phyloP scores from a whole-genome alignment of 805 yeast genomes.

The Wickerhamomyces chaumierensis region DNA sequence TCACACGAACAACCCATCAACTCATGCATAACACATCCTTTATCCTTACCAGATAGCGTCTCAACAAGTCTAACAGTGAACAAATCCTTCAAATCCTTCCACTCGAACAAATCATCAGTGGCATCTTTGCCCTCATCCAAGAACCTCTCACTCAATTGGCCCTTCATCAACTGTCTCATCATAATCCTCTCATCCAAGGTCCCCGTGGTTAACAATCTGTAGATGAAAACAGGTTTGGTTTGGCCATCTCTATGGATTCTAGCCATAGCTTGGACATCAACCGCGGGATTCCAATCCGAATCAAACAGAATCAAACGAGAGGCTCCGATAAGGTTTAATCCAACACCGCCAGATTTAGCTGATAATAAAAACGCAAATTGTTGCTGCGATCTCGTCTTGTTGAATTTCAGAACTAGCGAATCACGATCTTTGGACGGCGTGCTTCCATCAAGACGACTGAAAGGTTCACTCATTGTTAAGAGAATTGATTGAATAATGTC shows the following conservation, averaged over 20 bases:
- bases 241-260: constrained; percentile 94
- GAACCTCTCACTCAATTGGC: constrained; percentile 65
- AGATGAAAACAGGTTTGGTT: constrained; percentile 61
- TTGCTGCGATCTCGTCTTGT: constrained; percentile 18
- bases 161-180: constrained; percentile 83
- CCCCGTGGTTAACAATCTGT: constrained; percentile 78
- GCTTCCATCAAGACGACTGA: constrained; percentile 70
- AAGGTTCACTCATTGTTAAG: constrained; percentile 35
- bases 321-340: constrained; percentile 84
- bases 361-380: constrained; percentile 62
- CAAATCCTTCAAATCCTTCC: constrained; percentile 59
- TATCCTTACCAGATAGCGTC: constrained; percentile 14
- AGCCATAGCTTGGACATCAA: constrained; percentile 92
- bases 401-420: constrained; percentile 52
- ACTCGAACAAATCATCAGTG: constrained; percentile 57
- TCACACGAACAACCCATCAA: constrained; percentile 52
- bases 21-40: constrained; percentile 67
- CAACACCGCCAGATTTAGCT: constrained; percentile 90
- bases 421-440: constrained; percentile 62
- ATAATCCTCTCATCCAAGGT: constrained; percentile 89
- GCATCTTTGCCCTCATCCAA: constrained; percentile 32
- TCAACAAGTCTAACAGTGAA: constrained; percentile 39
- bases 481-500: constrained; percentile 60
- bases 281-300: constrained; percentile 95
- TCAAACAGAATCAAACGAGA: constrained; percentile 78